These are phyloP conservation scores for Diospyros kaki DNA, from an alignment of 148 eudicot species.

Conservation along the genomic window DNA sequence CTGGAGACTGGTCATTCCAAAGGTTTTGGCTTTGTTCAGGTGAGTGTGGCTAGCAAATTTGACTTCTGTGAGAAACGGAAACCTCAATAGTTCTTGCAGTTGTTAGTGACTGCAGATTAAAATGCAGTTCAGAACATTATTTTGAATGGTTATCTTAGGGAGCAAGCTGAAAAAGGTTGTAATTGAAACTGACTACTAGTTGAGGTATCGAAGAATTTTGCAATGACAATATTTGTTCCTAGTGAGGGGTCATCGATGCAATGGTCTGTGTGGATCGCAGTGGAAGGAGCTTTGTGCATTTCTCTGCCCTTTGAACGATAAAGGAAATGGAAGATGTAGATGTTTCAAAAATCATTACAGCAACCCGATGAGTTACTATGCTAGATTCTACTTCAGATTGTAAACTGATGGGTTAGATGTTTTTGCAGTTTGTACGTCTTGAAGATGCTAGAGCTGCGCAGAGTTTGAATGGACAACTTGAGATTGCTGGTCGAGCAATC, in stretches of 20 bases:
- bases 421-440: constrained; percentile 74
- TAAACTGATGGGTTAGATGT: background rate
- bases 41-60: constrained; percentile 16
- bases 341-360: background rate
- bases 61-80: background rate
- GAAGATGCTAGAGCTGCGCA: constrained; percentile 90
- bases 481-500: constrained; percentile 82
- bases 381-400: background rate
- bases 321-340: too few species aligned
- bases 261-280: too few species aligned
- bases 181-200: background rate
- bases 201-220: background rate
- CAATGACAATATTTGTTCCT: background rate
- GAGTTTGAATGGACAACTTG: constrained; percentile 77
- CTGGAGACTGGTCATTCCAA: constrained; percentile 68
- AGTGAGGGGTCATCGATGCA: background rate
- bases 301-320: too few species aligned
- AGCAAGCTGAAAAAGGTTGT: background rate
- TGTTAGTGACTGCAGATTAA: constrained; percentile 5
- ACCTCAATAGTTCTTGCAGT: background rate
- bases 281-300: too few species aligned
- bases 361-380: background rate
- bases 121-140: background rate
- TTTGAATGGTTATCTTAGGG: background rate
- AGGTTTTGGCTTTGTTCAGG: constrained; percentile 96